Conservation (phyloP, 2,329 filamentous ascomycete genomes). For the Atkinsonella hypoxylon region DNA sequence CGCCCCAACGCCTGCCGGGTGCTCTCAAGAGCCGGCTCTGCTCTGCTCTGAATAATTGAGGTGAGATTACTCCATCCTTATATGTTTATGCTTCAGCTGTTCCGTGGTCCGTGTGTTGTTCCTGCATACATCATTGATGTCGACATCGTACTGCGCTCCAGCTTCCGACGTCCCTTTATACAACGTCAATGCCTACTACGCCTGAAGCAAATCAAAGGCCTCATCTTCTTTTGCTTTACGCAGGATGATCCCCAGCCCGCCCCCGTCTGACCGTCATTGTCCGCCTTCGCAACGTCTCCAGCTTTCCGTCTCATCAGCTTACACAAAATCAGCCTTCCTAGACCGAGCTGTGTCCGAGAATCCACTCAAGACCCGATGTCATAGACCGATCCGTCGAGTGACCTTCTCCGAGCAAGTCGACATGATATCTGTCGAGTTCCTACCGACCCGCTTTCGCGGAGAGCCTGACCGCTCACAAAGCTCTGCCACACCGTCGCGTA, state of each 20-base stretch:
- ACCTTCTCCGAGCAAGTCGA: slow-evolving; percentile 23
- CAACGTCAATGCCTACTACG: not conserved
- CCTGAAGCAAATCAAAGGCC: not conserved
- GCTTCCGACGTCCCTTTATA: not conserved
- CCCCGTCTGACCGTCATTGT: not conserved
- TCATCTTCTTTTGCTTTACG: not conserved
- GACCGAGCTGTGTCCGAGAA: slow-evolving; percentile 9
- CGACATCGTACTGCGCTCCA: not conserved
- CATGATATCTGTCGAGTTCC: slow-evolving; percentile 43
- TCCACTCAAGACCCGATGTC: slow-evolving; percentile 20
- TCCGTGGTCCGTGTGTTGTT: not conserved
- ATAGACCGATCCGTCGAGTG: slow-evolving; percentile 19
- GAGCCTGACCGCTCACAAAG: slow-evolving; percentile 36
- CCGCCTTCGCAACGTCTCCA: not conserved
- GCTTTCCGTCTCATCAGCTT: not conserved
- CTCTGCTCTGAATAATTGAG: not conserved
- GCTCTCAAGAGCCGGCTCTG: not conserved
- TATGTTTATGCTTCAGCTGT: not conserved
- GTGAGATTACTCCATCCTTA: not conserved
- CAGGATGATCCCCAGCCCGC: not conserved
- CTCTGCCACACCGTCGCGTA: slow-evolving; percentile 38
- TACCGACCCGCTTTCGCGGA: slow-evolving; percentile 51
- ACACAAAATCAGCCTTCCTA: slow-evolving; percentile 5
- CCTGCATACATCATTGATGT: not conserved
- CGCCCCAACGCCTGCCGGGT: not conserved